These are phyloP conservation scores for Mentha longifolia DNA, from an alignment of 257 asterid species.

Conservation along the genomic window DNA sequence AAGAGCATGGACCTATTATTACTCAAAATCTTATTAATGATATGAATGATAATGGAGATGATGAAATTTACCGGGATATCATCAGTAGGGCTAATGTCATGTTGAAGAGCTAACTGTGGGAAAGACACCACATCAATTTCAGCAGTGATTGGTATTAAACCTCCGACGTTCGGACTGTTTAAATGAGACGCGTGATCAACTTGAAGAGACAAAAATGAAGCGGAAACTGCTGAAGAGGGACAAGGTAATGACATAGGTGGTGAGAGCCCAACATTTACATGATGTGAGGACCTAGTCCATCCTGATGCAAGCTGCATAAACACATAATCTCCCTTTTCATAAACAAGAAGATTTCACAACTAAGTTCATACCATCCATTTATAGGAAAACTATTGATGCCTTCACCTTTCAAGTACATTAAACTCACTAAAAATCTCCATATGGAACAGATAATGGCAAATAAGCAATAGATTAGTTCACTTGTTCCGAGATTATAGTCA, in stretches of 20 bases:
- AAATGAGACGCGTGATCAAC: slow-evolving; percentile 33
- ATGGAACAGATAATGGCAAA: too few species aligned
- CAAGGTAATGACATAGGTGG: slow-evolving; percentile 1
- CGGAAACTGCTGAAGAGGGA: slow-evolving; percentile 31
- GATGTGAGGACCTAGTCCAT: slow-evolving; percentile 30
- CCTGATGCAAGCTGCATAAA: slow-evolving; percentile 35
- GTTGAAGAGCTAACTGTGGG: slow-evolving; percentile 40
- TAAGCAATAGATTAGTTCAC: too few species aligned
- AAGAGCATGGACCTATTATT: neutral
- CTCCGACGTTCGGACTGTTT: slow-evolving; percentile 25
- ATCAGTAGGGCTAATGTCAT: slow-evolving; percentile 34
- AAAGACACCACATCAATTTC: slow-evolving; percentile 32
- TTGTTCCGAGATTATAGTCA: too few species aligned
- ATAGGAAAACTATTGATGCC: neutral
- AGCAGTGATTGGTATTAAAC: slow-evolving; percentile 28
- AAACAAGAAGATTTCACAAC: too few species aligned
- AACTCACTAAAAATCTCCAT: too few species aligned
- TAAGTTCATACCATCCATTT: too few species aligned
- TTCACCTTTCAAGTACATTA: neutral
- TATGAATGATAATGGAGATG: neutral
- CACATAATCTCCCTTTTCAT: neutral
- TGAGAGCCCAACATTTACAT: slow-evolving; percentile 32
- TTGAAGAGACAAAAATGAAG: slow-evolving; percentile 32
- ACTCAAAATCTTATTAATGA: too few species aligned
- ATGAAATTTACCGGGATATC: slow-evolving; percentile 30